Evolutionary conservation across 176 grass and related monocot species (phyloP), one percentile per base, ranked within the genome.

Genomic region (Lolium multiflorum): DNA sequence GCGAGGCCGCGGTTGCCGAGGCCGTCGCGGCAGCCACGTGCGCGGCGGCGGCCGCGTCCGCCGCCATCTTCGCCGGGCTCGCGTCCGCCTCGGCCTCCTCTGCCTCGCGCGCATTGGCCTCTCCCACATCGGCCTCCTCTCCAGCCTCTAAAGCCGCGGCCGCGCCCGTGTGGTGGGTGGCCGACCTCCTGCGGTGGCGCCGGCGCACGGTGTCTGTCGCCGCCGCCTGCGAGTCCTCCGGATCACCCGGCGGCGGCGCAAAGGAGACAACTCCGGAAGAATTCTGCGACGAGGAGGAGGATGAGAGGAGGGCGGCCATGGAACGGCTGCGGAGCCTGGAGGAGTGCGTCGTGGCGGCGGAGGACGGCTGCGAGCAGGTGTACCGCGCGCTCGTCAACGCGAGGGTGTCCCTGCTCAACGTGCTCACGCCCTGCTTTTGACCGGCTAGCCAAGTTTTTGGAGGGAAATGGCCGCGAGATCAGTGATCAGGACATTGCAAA

Each of bases 161-260:
- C 43, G 83, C 54, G 16, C 84, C 87, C 1, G 88, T 95, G n/a
- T 93, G 93, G 93, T 95, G 93, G 93, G 86, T 93, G 41, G 86
- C 89, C 3, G 83, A 91, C 78, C 78, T 95, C 54, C 86, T 95
- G 1, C 71, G 91, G 69, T 87, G 93, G 93, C 87, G 90, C 6
- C 70, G 90, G 13, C 89, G 93, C 51, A 90, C 88, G 55, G 84
- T 84, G n/a, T 47, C 82, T 28, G 59, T 89, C 50, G 78, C 82
- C 0, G 60, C 86, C 0, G 56, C 88, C 54, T 68, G 39, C 28
- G 77, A 85, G 2, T 73, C 54, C 22, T 77, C 74, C 15, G 81
- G 58, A 4, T 17, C 57, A 1, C 72, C 72, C 1, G 7, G 13
- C 7, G 11, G 72, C 3, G 15, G 70, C 4, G 28, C 76, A 2